Conservation (phyloP, 2,329 filamentous ascomycete species). For the Biscogniauxia mediterranea region DNA sequence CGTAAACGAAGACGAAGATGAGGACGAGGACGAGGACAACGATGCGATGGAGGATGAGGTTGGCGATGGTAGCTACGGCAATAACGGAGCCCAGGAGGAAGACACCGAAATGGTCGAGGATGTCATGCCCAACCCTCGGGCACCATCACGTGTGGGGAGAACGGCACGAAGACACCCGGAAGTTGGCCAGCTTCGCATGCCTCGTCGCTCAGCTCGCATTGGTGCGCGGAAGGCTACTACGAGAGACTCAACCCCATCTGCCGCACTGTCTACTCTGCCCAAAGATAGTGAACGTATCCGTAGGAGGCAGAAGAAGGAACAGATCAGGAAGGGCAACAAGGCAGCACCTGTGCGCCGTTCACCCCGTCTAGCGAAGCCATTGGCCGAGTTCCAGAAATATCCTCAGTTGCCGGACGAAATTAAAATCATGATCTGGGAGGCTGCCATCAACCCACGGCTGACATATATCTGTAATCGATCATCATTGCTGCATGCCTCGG, state of each 20-base stretch:
- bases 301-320: slow-evolving; percentile 1
- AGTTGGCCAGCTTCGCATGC: slow-evolving; percentile 9
- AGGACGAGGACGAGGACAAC: not conserved
- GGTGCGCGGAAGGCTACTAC: not conserved
- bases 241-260: not conserved
- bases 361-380: slow-evolving; percentile 27
- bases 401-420: slow-evolving; percentile 27
- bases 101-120: slow-evolving; percentile 1
- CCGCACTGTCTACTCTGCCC: not conserved
- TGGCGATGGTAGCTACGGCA: too few species aligned
- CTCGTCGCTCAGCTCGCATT: slow-evolving; percentile 6
- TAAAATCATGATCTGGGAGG: slow-evolving; percentile 32
- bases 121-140: not conserved
- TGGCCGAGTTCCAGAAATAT: slow-evolving; percentile 29
- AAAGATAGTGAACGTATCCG: slow-evolving; percentile 2
- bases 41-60: not conserved
- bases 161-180: slow-evolving; percentile 2
- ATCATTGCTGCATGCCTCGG: slow-evolving; percentile 7
- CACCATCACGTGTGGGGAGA: not conserved
- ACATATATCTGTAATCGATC: slow-evolving; percentile 31
- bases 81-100: not conserved
- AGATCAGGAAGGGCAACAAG: not conserved
- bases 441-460: slow-evolving; percentile 26
- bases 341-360: slow-evolving; percentile 25
- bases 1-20: not conserved